These are phyloP conservation scores for Alectoria sarmentosa DNA, from an alignment of 495 filamentous ascomycete species.

Conservation along the genomic window DNA sequence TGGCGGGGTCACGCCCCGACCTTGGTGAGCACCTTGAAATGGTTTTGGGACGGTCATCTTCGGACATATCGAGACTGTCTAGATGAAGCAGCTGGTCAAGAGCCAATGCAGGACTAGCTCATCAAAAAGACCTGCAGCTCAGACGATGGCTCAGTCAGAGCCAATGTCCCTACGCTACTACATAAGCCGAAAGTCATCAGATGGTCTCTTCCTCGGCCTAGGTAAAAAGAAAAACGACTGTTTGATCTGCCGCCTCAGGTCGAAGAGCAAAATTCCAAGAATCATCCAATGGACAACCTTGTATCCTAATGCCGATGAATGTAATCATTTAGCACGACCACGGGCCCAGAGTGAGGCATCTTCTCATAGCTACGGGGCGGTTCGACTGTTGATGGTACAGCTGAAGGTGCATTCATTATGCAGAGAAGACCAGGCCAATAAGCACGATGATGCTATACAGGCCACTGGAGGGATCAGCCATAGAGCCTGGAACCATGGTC, in stretches of 20 bases:
- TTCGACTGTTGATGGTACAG: not conserved
- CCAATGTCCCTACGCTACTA: not conserved
- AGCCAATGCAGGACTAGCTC: not conserved
- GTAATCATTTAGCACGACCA: not conserved
- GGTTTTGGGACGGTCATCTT: not conserved
- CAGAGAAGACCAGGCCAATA: not conserved
- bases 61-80: not conserved
- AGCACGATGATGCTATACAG: not conserved
- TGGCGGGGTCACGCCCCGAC: not conserved
- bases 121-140: not conserved
- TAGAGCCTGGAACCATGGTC: not conserved
- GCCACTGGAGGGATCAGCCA: not conserved
- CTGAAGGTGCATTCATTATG: not conserved
- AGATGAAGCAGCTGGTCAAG: not conserved
- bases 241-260: not conserved
- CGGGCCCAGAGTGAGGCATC: not conserved
- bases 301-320: not conserved
- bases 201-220: not conserved
- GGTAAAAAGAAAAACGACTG: not conserved
- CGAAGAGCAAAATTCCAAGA: not conserved
- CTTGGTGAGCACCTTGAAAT: not conserved
- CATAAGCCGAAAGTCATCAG: not conserved
- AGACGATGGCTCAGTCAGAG: not conserved
- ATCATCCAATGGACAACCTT: not conserved
- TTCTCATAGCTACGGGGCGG: not conserved